Conservation (phyloP, 176 grass and related monocot genomes). For the Zea mays region Zm-B73-REFERENCE-NAM-5.0 NC_050098.1:216265001-216265500, state of each 20-base stretch:
- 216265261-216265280: background rate
- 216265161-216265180: no score
- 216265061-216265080: conserved; percentile 39
- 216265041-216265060: conserved; percentile 2
- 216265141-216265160: no score
- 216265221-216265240: no score
- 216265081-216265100: conserved; percentile 29
- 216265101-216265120: background rate
- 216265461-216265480: background rate
- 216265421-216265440: background rate
- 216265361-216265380: background rate
- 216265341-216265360: background rate
- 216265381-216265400: background rate
- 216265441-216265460: background rate
- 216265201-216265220: no score
- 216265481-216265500: background rate
- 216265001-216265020: background rate
- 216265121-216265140: no score
- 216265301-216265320: background rate
- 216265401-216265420: background rate
- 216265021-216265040: conserved; percentile 22
- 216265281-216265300: conserved; percentile 6
- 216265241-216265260: background rate
- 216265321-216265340: background rate
- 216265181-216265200: no score